Evolutionary conservation across 257 asterid species (phyloP).

Genomic region (Gentiana dahurica): DNA sequence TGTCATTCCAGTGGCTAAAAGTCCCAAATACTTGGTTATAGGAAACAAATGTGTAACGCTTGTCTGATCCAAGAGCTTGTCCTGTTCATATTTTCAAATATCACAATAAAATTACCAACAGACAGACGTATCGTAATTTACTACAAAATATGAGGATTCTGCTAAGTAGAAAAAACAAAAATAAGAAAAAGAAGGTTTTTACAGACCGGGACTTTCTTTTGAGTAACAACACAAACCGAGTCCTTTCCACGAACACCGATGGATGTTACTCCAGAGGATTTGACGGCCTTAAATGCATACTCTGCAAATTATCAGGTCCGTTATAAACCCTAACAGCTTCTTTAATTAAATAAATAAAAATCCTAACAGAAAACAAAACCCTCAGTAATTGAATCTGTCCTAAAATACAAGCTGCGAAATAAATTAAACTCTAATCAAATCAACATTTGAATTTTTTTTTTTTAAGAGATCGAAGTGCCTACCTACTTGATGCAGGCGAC

Average conservation of each 20-base stretch:
- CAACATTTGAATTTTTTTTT: too few relatives aligned
- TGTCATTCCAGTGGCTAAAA: constrained; percentile 92
- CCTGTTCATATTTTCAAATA: constrained; percentile 47
- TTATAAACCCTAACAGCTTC: constrained; percentile 5
- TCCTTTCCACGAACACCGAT: constrained; percentile 95
- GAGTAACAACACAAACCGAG: constrained; percentile 96
- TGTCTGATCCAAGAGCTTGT: constrained; percentile 93
- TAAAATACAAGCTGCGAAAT: neutral
- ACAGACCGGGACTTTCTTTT: constrained; percentile 97
- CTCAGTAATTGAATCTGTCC: neutral
- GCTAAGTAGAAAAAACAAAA: neutral
- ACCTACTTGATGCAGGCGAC: constrained; percentile 98
- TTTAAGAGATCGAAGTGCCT: constrained; percentile 14
- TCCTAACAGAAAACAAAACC: neutral
- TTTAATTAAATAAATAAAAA: neutral
- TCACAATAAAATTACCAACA: neutral
- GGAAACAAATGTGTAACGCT: constrained; percentile 88
- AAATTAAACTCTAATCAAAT: too few relatives aligned
- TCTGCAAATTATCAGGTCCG: constrained; percentile 12
- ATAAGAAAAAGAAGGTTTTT: neutral
- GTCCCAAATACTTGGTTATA: constrained; percentile 73
- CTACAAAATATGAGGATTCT: neutral
- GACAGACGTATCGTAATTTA: too few relatives aligned
- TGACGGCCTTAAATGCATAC: constrained; percentile 69
- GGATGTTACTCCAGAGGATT: constrained; percentile 89